A percentile compares a stretch with the other conserved stretches of the same genome.
Evolutionary conservation across 176 grass and related monocot species (phyloP).

Genomic region (Ananas comosus): DNA sequence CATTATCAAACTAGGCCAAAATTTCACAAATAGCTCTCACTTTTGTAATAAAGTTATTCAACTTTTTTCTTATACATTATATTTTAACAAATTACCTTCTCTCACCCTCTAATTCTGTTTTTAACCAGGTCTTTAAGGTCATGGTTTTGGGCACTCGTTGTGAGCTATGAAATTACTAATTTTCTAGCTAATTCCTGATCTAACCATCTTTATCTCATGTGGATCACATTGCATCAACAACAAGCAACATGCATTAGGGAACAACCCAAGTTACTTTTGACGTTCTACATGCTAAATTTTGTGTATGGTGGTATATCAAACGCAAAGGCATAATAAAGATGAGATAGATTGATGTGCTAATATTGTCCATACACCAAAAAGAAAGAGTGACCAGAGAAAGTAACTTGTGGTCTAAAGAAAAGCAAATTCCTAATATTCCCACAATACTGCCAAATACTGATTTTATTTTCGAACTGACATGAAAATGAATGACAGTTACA

Average conservation of each 20-base stretch:
- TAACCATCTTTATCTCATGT: too few species aligned
- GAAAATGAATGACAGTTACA: neutral
- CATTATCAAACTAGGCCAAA: too few species aligned
- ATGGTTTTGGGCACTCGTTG: too few species aligned
- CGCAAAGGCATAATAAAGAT: neutral
- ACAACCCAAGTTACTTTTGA: neutral
- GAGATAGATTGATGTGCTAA: neutral
- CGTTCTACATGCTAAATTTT: neutral
- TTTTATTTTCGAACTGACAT: neutral
- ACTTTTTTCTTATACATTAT: too few species aligned
- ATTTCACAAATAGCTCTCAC: too few species aligned
- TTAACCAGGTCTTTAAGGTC: too few species aligned
- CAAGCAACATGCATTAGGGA: neutral
- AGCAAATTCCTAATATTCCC: neutral
- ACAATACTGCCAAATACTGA: neutral
- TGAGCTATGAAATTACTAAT: too few species aligned
- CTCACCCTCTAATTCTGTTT: too few species aligned
- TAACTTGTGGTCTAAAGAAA: neutral
- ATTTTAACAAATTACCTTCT: too few species aligned
- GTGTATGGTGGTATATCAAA: neutral
- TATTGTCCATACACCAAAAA: neutral
- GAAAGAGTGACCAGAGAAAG: neutral
- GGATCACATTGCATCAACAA: neutral
- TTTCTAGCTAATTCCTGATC: too few species aligned
- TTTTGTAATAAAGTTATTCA: too few species aligned